These are phyloP conservation scores for Fusarium coicis DNA, from an alignment of 2,329 filamentous ascomycete genomes.

Conservation along the genomic window DNA sequence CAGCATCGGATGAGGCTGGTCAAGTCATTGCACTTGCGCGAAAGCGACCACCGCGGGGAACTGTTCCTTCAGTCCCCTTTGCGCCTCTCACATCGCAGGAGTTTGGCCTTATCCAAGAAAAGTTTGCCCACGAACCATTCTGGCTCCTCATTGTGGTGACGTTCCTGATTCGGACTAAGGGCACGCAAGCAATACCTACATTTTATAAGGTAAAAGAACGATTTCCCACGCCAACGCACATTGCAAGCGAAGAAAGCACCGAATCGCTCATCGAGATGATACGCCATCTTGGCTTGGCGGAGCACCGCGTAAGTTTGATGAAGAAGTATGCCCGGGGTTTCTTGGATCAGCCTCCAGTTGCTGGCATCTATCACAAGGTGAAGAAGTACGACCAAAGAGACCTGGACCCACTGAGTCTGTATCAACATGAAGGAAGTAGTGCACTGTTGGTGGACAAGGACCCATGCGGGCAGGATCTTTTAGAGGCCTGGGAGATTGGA, in stretches of 20 bases:
- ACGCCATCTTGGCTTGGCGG: constrained; percentile 75
- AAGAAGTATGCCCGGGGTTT: constrained; percentile 78
- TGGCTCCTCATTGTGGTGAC: constrained; percentile 83
- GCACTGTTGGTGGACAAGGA: not conserved
- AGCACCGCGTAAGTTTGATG: constrained; percentile 73
- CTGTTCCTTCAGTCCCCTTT: constrained; percentile 69
- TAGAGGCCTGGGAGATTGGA: constrained; percentile 81
- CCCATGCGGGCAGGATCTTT: constrained; percentile 25
- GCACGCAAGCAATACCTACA: constrained; percentile 77
- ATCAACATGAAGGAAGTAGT: not conserved
- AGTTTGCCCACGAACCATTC: constrained; percentile 79
- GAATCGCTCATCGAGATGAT: constrained; percentile 70
- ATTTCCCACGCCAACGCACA: constrained; percentile 73
- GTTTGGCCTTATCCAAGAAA: constrained; percentile 89
- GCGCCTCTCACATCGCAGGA: constrained; percentile 69
- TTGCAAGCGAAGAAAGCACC: constrained; percentile 64
- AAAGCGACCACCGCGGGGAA: constrained; percentile 55
- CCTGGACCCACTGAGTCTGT: constrained; percentile 32
- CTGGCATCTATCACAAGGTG: constrained; percentile 65
- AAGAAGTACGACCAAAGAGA: constrained; percentile 58
- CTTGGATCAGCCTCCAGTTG: constrained; percentile 69
- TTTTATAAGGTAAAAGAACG: constrained; percentile 74
- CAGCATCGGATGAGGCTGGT: constrained; percentile 10
- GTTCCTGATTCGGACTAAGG: constrained; percentile 85
- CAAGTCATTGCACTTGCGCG: constrained; percentile 18